phyloP scores from a whole-genome alignment of 1,284 basidiomycete species.

The Ceratobasidium sp. region DNA sequence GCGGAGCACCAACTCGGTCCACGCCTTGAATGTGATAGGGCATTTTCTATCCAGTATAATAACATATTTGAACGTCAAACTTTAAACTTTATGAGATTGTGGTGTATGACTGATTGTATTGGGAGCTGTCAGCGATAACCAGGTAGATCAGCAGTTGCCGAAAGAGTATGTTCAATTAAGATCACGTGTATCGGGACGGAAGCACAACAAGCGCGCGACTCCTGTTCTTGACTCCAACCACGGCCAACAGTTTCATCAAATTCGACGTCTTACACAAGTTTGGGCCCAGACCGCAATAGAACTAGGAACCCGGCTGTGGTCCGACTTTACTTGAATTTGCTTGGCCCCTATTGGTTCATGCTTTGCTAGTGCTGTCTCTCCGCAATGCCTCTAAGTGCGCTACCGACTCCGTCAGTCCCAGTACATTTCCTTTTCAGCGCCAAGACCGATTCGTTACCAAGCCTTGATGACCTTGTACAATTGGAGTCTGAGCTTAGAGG shows the following conservation, averaged over 20 bases:
- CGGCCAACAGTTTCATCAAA: conserved; percentile 12
- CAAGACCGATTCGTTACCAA: conserved; percentile 27
- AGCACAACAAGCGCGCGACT: conserved; percentile 37
- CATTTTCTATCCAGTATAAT: too few species aligned
- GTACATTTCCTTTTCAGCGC: conserved; percentile 19
- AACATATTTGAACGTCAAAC: too few species aligned
- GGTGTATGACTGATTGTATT: too few species aligned
- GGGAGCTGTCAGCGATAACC: too few species aligned
- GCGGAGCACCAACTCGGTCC: too few species aligned
- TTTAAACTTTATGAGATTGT: too few species aligned
- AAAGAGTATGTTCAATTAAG: conserved; percentile 8
- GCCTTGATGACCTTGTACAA: conserved; percentile 36
- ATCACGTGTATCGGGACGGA: conserved; percentile 34
- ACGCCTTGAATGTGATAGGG: too few species aligned
- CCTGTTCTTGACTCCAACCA: conserved; percentile 36
- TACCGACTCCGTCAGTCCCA: conserved; percentile 24
- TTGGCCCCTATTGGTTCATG: conserved; percentile 30
- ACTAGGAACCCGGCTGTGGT: not conserved
- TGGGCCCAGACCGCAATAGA: conserved; percentile 4
- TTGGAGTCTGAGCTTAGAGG: conserved; percentile 26
- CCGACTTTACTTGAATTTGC: not conserved
- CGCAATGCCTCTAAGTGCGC: conserved; percentile 23
- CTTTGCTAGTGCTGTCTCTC: conserved; percentile 8
- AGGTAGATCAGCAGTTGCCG: conserved; percentile 12
- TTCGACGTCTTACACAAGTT: not conserved